Evolutionary conservation across 306 rosid genomes (phyloP).

Genomic region (barrel medic (Medicago truncatula)): MtrunA17r5.0-ANR NC_053047.1:1606001-1606500

Average conservation of each 20-base stretch:
- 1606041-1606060: neutral
- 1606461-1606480: constrained; percentile 58
- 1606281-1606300: constrained; percentile 43
- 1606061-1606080: too few relatives aligned
- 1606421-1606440: constrained; percentile 69
- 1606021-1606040: neutral
- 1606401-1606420: constrained; percentile 74
- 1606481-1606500: constrained; percentile 71
- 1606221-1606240: too few relatives aligned
- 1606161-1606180: too few relatives aligned
- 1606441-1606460: constrained; percentile 65
- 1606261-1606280: constrained; percentile 54
- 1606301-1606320: constrained; percentile 61
- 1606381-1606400: constrained; percentile 81
- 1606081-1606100: too few relatives aligned
- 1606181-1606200: too few relatives aligned
- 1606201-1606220: too few relatives aligned
- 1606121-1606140: too few relatives aligned
- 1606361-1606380: constrained; percentile 72
- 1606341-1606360: constrained; percentile 66
- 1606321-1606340: constrained; percentile 60
- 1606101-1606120: too few relatives aligned
- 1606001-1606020: too few relatives aligned
- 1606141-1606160: too few relatives aligned
- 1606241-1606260: neutral